Evolutionary conservation across 495 filamentous ascomycete species (phyloP).

Genomic region (Lasiosphaeris hirsuta): DNA sequence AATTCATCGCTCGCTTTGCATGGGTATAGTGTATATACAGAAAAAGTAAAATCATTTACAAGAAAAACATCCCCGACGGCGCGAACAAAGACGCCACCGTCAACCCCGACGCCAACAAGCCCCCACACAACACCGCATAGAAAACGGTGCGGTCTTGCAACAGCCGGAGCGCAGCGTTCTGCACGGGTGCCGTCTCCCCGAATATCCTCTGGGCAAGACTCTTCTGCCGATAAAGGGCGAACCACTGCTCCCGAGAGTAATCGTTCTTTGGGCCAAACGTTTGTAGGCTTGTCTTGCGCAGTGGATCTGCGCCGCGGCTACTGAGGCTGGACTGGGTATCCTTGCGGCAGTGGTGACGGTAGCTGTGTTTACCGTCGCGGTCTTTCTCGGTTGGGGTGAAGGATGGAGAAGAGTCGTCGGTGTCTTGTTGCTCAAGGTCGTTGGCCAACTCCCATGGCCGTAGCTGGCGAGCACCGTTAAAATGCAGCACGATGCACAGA

Average conservation of each 20-base stretch:
- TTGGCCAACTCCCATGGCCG: constrained; percentile 59
- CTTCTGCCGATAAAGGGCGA: constrained; percentile 53
- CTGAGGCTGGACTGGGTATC: constrained; percentile 2
- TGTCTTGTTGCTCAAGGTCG: constrained; percentile 16
- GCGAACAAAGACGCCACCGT: constrained; percentile 31
- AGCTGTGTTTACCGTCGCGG: not conserved
- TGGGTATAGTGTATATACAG: not conserved
- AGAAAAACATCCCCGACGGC: constrained; percentile 11
- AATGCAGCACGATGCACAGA: constrained; percentile 63
- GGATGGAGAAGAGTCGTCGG: constrained; percentile 20
- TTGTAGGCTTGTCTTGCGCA: constrained; percentile 46
- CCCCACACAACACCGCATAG: constrained; percentile 41
- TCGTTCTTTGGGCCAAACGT: constrained; percentile 50
- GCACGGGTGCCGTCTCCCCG: constrained; percentile 57
- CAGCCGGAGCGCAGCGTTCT: constrained; percentile 58
- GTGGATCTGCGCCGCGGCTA: constrained; percentile 14
- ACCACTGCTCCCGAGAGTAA: constrained; percentile 59
- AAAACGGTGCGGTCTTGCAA: constrained; percentile 65
- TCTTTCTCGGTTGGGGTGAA: not conserved
- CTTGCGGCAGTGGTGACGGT: constrained; percentile 8
- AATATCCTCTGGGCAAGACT: constrained; percentile 59
- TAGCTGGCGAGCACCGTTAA: constrained; percentile 55
- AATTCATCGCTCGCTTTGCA: too few species aligned
- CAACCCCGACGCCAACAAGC: constrained; percentile 30
- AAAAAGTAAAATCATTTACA: constrained; percentile 7